phyloP scores from a whole-genome alignment of 1,284 basidiomycete genomes.

The Leccinum griseonigrum region DNA sequence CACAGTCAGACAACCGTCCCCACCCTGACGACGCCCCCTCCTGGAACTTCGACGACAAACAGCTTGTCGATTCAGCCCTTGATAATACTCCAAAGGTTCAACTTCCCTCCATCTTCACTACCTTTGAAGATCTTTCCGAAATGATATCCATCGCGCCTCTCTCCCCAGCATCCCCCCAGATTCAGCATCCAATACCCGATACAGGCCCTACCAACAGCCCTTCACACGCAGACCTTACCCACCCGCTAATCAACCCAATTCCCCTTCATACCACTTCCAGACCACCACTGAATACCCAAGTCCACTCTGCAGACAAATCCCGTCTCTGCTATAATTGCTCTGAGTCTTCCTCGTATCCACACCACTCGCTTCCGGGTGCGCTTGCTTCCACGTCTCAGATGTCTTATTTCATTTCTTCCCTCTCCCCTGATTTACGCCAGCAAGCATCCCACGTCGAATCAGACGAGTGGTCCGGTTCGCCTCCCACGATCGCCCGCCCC shows the following conservation, averaged over 20 bases:
- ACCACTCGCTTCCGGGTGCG: constrained; percentile 44
- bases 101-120: constrained; percentile 67
- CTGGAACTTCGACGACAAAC: constrained; percentile 42
- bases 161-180: constrained; percentile 60
- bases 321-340: constrained; percentile 43
- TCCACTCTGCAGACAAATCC: constrained; percentile 35
- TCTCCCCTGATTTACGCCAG: constrained; percentile 43
- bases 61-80: constrained; percentile 28
- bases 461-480: constrained; percentile 41
- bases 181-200: constrained; percentile 38
- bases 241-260: constrained; percentile 42
- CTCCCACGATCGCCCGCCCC: constrained; percentile 46
- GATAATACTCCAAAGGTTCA: constrained; percentile 55
- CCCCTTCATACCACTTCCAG: constrained; percentile 64
- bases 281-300: constrained; percentile 36
- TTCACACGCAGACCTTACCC: constrained; percentile 44
- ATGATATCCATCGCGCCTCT: constrained; percentile 59
- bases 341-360: constrained; percentile 41
- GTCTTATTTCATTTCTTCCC: constrained; percentile 49
- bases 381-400: constrained; percentile 48
- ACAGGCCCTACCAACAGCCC: constrained; percentile 48
- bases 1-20: constrained; percentile 46
- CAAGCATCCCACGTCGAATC: constrained; percentile 24
- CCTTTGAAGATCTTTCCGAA: constrained; percentile 61
- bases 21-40: constrained; percentile 32